phyloP scores from a whole-genome alignment of 2,329 filamentous ascomycete species.

The Coniochaeta sp. region DNA sequence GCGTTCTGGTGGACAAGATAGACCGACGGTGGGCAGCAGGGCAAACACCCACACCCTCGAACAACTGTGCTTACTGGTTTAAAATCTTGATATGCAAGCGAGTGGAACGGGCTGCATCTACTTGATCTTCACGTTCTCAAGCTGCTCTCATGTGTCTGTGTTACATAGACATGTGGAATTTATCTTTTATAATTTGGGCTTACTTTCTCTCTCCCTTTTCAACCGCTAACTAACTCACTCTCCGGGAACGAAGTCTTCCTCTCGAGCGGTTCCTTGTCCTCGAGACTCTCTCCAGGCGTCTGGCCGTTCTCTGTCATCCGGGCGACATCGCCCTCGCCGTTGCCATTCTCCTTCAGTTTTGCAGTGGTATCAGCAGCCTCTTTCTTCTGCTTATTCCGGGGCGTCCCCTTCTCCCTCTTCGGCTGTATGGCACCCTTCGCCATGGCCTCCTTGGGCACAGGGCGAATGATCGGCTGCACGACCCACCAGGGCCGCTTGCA shows the following conservation, averaged over 20 bases:
- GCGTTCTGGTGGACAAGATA: not conserved
- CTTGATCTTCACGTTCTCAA: not conserved
- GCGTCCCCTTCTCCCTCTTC: constrained; percentile 38
- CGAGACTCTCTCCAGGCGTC: not conserved
- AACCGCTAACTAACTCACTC: constrained; percentile 11
- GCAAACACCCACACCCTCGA: not conserved
- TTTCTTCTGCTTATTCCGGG: constrained; percentile 7
- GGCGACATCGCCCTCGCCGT: not conserved
- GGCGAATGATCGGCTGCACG: constrained; percentile 78
- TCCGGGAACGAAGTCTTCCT: constrained; percentile 7
- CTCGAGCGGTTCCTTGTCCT: constrained; percentile 2
- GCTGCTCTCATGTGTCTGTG: not conserved
- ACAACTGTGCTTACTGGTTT: not conserved
- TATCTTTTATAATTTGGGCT: not conserved
- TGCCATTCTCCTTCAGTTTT: not conserved
- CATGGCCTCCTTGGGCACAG: constrained; percentile 79
- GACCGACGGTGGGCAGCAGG: not conserved
- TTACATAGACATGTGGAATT: too few relatives aligned
- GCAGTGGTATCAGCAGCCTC: not conserved
- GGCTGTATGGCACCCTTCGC: constrained; percentile 69
- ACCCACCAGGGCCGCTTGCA: constrained; percentile 87
- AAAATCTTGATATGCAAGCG: not conserved
- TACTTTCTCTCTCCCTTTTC: not conserved
- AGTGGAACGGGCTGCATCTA: not conserved
- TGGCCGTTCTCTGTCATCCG: not conserved